Conservation (phyloP, 1,284 basidiomycete genomes). For the Pseudozyma hubeiensis region DNA sequence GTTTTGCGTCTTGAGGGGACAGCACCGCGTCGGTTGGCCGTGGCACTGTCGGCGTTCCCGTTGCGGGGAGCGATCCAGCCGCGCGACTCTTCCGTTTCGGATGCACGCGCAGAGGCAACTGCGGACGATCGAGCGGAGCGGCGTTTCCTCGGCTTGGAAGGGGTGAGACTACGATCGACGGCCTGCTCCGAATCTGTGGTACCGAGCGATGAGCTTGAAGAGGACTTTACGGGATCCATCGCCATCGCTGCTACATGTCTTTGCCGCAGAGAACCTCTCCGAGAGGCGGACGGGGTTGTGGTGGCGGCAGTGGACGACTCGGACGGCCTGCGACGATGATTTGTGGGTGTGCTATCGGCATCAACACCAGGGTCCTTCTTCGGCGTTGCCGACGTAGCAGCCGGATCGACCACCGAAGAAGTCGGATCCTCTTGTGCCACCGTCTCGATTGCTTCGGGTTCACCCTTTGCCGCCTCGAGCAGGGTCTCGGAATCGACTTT, state of each 20-base stretch:
- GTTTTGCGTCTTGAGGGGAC: background rate
- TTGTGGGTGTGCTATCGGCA: conserved; percentile 13
- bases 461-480: conserved; percentile 41
- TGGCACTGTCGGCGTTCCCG: background rate
- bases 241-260: conserved; percentile 1
- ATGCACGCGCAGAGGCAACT: conserved; percentile 13
- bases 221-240: conserved; percentile 5
- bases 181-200: conserved; percentile 30
- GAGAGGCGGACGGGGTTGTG: conserved; percentile 19
- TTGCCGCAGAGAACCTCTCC: conserved; percentile 20
- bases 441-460: conserved; percentile 29
- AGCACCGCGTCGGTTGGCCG: background rate
- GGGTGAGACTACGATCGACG: conserved; percentile 28
- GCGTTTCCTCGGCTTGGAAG: conserved; percentile 13
- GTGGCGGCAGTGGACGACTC: conserved; percentile 10
- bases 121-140: conserved; percentile 19
- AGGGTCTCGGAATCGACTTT: conserved; percentile 37
- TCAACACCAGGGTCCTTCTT: conserved; percentile 15
- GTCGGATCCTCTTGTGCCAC: conserved; percentile 31
- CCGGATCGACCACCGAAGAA: conserved; percentile 29
- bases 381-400: conserved; percentile 20
- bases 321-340: background rate
- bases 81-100: conserved; percentile 27
- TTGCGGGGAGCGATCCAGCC: conserved; percentile 16
- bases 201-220: conserved; percentile 27